Conservation (phyloP, 1,139 yeast genomes). For the Debaryomyces coudertii region DNA sequence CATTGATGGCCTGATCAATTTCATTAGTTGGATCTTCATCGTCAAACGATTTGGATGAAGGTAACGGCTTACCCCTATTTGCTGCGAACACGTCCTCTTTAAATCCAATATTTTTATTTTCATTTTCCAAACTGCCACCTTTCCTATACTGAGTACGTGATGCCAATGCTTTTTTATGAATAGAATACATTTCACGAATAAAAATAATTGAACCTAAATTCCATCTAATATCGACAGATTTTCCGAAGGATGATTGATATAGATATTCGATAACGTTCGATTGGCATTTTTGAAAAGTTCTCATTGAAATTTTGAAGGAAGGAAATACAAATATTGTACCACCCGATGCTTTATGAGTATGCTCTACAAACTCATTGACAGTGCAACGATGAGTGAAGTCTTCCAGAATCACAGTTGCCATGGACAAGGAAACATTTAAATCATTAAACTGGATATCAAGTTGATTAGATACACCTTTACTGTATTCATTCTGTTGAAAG, state of each 20-base stretch:
- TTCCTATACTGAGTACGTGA: conserved; percentile 40
- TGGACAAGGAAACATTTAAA: conserved; percentile 66
- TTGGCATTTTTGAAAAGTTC: conserved; percentile 60
- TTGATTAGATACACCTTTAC: conserved; percentile 52
- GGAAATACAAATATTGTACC: conserved; percentile 84
- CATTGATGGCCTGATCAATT: conserved; percentile 24
- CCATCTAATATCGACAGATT: conserved; percentile 91
- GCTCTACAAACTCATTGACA: conserved; percentile 57
- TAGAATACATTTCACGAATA: conserved; percentile 80
- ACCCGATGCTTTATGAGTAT: conserved; percentile 67
- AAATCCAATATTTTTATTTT: conserved; percentile 15
- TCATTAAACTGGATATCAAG: conserved; percentile 59
- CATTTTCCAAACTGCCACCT: conserved; percentile 15
- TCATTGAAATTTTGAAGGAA: conserved; percentile 72
- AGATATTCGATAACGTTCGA: conserved; percentile 62
- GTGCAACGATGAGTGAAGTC: conserved; percentile 44
- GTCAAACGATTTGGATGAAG: conserved; percentile 22
- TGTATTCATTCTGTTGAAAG: conserved; percentile 59
- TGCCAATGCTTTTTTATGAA: conserved; percentile 55
- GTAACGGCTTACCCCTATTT: conserved; percentile 13
- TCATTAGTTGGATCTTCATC: conserved; percentile 40
- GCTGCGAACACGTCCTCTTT: conserved; percentile 23
- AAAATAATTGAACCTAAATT: conserved; percentile 90
- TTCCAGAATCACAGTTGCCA: conserved; percentile 49
- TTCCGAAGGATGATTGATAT: conserved; percentile 77